Conservation (phyloP, 768 basidiomycete genomes). For the Daedalea quercina region DNA sequence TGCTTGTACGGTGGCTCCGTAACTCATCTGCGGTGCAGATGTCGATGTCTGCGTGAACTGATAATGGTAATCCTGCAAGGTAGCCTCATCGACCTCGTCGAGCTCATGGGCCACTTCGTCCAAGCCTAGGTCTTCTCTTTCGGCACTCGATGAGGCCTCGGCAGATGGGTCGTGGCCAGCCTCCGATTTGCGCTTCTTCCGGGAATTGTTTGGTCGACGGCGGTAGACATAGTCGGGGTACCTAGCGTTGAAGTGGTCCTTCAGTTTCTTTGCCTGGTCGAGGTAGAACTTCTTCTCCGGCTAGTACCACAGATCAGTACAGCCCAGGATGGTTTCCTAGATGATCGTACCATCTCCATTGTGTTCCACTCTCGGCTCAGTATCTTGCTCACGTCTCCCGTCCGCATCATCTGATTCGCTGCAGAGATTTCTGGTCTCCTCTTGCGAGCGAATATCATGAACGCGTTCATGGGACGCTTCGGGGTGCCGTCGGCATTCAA, state of each 20-base stretch:
- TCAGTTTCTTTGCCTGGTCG: conserved; percentile 78
- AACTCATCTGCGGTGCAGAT: not conserved
- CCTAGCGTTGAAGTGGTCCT: conserved; percentile 78
- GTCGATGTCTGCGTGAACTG: conserved; percentile 13
- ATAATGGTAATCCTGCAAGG: conserved; percentile 18
- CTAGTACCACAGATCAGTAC: conserved; percentile 28
- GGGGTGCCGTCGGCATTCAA: conserved; percentile 85
- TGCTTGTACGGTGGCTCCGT: not conserved
- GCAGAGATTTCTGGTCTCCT: conserved; percentile 78
- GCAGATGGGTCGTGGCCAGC: conserved; percentile 21
- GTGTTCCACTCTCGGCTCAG: conserved; percentile 81
- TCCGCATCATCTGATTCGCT: conserved; percentile 86
- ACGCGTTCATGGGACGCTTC: conserved; percentile 89
- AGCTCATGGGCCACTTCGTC: conserved; percentile 34
- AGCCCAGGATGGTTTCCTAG: not conserved
- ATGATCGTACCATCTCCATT: conserved; percentile 59
- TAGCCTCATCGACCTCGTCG: conserved; percentile 17
- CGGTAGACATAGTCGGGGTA: conserved; percentile 91
- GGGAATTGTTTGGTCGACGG: conserved; percentile 81
- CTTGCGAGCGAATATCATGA: conserved; percentile 87
- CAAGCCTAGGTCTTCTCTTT: conserved; percentile 26
- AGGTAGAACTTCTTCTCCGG: conserved; percentile 83
- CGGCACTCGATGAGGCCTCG: conserved; percentile 24
- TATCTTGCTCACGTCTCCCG: conserved; percentile 86
- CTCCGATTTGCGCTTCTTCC: conserved; percentile 49